Base-by-base conservation (phyloP, 148 eudicot genomes). In the Arbutus unedo region DNA sequence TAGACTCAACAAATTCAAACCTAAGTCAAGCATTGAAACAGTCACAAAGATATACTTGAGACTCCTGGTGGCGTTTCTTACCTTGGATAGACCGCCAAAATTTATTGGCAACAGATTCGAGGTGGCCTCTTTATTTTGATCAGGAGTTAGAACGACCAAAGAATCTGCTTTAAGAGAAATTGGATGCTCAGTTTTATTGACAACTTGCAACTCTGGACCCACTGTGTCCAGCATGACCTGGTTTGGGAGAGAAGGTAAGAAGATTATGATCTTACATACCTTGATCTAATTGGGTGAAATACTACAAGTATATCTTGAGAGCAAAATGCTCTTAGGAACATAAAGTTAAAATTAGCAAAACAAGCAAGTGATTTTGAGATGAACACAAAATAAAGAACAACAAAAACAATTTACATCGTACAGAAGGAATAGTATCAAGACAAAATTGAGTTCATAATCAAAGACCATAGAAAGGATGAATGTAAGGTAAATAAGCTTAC, bases 201-300 rank as follows among this genome's bases (percentile, higher is more conserved):
- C 83, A 78, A 92, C 95, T 87, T 88, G 92, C 79, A 92, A 79
- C 89, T 92, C 95, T 49, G 93, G 87, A 38, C 95, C 95, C 75
- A 88, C 91, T 4, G 95, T 91, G 64, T 92, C 95, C 11, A 92
- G 86, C 95, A 92, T 92, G 13, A 92, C 95, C 95, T 92, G 90
- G 16, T 25, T 25, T 41, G 44, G 11, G 62, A 47, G 23, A 51
- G 16, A 68, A 50, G 60, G 23, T 21, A 64, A 59, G 47, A 54
- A 47, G 68, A 21, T 66, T 51, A 59, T 48, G 53, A 76, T 25
- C 71, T 66, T 15, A 5, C 18, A 66, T 43, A 31, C 71, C 71
- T 66, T 66, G 15, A 31, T 66, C 43, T 66, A 15, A 54, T 38
- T 5, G 25, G 18, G 43, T 54, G 44, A 66, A 60, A 60, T 16